Conservation (phyloP, 2,329 filamentous ascomycete genomes). For the Tolypocladium cylindrosporum region DNA sequence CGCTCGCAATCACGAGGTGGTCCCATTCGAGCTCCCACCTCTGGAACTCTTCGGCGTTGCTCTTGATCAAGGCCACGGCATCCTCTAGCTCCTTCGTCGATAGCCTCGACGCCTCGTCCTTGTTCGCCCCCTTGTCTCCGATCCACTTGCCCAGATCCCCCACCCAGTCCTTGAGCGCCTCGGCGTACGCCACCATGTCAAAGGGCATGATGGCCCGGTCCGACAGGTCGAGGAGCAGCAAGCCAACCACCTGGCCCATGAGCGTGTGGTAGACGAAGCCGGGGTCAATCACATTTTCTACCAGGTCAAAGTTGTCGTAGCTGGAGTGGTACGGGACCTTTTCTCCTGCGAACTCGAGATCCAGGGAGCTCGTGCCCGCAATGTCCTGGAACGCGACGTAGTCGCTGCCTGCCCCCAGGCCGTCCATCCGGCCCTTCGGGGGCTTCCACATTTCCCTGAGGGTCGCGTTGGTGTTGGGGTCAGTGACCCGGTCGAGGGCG, state of each 20-base stretch:
- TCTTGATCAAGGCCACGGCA: slow-evolving; percentile 50
- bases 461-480: slow-evolving; percentile 62
- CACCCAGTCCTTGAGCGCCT: slow-evolving; percentile 53
- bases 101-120: slow-evolving; percentile 15
- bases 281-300: slow-evolving; percentile 70
- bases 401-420: slow-evolving; percentile 67
- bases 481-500: slow-evolving; percentile 63
- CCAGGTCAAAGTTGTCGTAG: slow-evolving; percentile 86
- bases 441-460: slow-evolving; percentile 69
- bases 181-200: slow-evolving; percentile 65
- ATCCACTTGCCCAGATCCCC: slow-evolving; percentile 58
- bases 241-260: slow-evolving; percentile 67
- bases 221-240: slow-evolving; percentile 77
- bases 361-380: slow-evolving; percentile 77
- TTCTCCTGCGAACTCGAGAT: slow-evolving; percentile 66
- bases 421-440: slow-evolving; percentile 49
- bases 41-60: slow-evolving; percentile 47
- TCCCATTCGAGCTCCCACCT: slow-evolving; percentile 74
- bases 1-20: slow-evolving; percentile 55
- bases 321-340: slow-evolving; percentile 68
- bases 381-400: slow-evolving; percentile 88
- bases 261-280: slow-evolving; percentile 71
- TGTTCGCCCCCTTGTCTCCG: slow-evolving; percentile 36
- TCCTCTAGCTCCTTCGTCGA: slow-evolving; percentile 29
- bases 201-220: slow-evolving; percentile 77